Evolutionary conservation across 129 eudicot genomes (phyloP).

Genomic region (Tanacetum coccineum): DNA sequence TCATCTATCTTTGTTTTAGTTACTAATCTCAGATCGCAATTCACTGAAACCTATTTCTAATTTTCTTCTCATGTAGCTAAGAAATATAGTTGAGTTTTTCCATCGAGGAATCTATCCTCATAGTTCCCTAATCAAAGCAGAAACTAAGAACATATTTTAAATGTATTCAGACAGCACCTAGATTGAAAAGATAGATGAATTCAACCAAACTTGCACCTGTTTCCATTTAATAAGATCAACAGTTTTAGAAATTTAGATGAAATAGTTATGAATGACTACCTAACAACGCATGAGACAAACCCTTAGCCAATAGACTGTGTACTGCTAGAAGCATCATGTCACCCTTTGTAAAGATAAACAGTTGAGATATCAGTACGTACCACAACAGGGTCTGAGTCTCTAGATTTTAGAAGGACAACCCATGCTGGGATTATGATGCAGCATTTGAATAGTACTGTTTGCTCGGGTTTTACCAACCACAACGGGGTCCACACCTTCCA

Average conservation of each 20-base stretch:
- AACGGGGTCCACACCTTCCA: too few species aligned
- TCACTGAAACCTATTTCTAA: neutral
- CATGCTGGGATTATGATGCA: slow-evolving; percentile 80
- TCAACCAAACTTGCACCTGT: neutral
- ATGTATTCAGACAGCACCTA: neutral
- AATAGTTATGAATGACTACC: neutral
- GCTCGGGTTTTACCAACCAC: too few species aligned
- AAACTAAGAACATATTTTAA: neutral
- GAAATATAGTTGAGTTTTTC: neutral
- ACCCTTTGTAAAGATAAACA: slow-evolving; percentile 31
- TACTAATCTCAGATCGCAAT: slow-evolving; percentile 9
- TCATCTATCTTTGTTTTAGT: neutral
- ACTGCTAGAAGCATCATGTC: too few species aligned
- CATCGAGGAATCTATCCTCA: neutral
- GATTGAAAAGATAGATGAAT: neutral
- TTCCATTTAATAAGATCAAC: neutral
- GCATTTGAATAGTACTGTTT: too few species aligned
- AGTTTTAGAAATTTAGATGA: neutral
- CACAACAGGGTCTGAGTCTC: slow-evolving; percentile 94
- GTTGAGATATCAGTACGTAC: slow-evolving; percentile 51
- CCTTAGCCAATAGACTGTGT: neutral
- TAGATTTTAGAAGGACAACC: slow-evolving; percentile 89
- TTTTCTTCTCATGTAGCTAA: neutral
- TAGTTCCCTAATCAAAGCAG: neutral
- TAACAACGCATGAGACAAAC: slow-evolving; percentile 4